Evolutionary conservation across 306 rosid species (phyloP), one percentile per base, ranked within the genome.

Genomic region (Spatholobus suberectus): DNA sequence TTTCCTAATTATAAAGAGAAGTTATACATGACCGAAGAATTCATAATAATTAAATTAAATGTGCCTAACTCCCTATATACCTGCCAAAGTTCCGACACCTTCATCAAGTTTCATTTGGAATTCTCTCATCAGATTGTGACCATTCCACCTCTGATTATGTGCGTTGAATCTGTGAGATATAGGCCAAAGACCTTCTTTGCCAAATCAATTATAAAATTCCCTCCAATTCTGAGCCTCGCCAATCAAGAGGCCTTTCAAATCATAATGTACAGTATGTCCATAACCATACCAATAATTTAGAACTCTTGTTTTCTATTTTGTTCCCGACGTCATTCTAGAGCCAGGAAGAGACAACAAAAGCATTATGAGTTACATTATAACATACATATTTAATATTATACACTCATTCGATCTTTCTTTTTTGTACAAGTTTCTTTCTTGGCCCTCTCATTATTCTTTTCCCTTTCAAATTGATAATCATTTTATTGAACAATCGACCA

Each of bases 401-500:
- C 54, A 41, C 54, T 11, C 1, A 2, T 51, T 14, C 55, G 46
- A 47, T 0, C 20, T 66, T 29, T 35, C 14, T 15, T n/a, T 5
- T 12, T 34, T 65, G 43, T 71, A 17, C 11, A 72, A 20, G 9
- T 20, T 34, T 10, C 21, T 9, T 61, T 35, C 12, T 26, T 62
- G 27, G 18, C 5, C 40, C 81, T 49, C 70, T 37, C 63, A 49
- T 68, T 35, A 54, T 55, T 18, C 27, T 13, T 74, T 82, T 29
- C 29, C 54, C 41, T 66, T 66, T 29, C 44, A 43, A 41, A 10
- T 43, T 43, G 73, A 40, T 12, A 38, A 83, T 17, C 18, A 77
- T 70, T 69, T 52, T 59, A 57, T 46, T 14, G 3, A 43, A 70
- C 46, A 14, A 32, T 59, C 0, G 20, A 47, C 34, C 47, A 40